A percentile compares a stretch with the other conserved stretches of the same genome.
These are phyloP conservation scores for Trapa incisa DNA, from an alignment of 345 rosid species.

Conservation along the genomic window DNA sequence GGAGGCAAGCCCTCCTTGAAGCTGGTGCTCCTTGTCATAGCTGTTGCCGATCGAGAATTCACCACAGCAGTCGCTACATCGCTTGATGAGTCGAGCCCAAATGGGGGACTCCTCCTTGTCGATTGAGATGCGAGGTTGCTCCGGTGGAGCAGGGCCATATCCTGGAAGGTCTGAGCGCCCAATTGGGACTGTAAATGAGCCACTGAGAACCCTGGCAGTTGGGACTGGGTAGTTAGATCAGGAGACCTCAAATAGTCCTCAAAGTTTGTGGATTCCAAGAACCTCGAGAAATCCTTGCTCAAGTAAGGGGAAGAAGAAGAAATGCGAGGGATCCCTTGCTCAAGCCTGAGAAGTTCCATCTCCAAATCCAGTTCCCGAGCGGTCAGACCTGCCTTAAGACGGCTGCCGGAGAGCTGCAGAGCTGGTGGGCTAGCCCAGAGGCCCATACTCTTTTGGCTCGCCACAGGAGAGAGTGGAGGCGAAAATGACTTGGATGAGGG, in stretches of 20 bases:
- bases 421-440: slow-evolving; percentile 24
- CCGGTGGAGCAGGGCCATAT: slow-evolving; percentile 52
- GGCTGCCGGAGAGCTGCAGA: slow-evolving; percentile 73
- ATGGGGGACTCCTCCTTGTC: slow-evolving; percentile 33
- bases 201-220: slow-evolving; percentile 31
- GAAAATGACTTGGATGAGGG: slow-evolving; percentile 66
- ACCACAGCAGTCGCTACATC: slow-evolving; percentile 82
- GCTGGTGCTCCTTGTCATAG: slow-evolving; percentile 83
- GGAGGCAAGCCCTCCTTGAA: slow-evolving; percentile 52
- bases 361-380: slow-evolving; percentile 80
- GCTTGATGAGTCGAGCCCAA: slow-evolving; percentile 67
- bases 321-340: slow-evolving; percentile 42
- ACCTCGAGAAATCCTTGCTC: slow-evolving; percentile 20
- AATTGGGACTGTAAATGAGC: slow-evolving; percentile 53
- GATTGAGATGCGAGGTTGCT: slow-evolving; percentile 41
- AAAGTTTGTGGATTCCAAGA: slow-evolving; percentile 38
- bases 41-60: slow-evolving; percentile 82
- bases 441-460: slow-evolving; percentile 49
- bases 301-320: slow-evolving; percentile 34
- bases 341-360: slow-evolving; percentile 24
- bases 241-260: slow-evolving; percentile 55
- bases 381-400: slow-evolving; percentile 57
- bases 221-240: slow-evolving; percentile 43
- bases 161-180: slow-evolving; percentile 48
- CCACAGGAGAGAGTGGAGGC: slow-evolving; percentile 29